Evolutionary conservation across 192 early-diverging fungal genomes (phyloP).

Genomic region (Backusella macrospora): DNA sequence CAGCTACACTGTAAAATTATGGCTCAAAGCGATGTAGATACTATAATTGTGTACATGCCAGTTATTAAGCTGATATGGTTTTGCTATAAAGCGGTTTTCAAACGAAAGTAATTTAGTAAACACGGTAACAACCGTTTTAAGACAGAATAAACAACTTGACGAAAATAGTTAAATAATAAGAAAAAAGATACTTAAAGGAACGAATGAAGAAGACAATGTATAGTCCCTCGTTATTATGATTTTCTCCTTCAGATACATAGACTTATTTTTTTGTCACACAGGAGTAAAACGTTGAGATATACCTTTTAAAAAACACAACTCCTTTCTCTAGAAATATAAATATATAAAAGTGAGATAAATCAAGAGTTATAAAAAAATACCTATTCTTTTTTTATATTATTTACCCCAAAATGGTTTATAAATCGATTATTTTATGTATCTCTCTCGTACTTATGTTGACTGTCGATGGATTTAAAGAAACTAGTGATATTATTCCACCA

Average conservation of each 20-base stretch:
- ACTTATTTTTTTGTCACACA: background rate
- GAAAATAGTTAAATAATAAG: background rate
- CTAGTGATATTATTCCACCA: background rate
- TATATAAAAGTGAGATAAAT: background rate
- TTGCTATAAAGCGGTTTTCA: too few species aligned
- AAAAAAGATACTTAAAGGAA: background rate
- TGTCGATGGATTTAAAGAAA: background rate
- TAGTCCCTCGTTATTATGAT: background rate
- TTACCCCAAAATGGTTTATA: background rate
- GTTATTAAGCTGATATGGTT: too few species aligned
- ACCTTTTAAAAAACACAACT: background rate
- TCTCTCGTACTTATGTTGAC: background rate
- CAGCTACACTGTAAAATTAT: too few species aligned
- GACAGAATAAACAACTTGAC: too few species aligned
- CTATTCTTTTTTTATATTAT: background rate
- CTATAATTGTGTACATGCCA: too few species aligned
- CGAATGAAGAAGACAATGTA: background rate
- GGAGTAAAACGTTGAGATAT: constrained; percentile 7
- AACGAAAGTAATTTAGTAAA: too few species aligned
- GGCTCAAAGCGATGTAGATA: too few species aligned
- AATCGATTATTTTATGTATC: background rate
- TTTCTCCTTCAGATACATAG: background rate
- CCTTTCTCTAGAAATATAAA: background rate
- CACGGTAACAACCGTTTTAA: too few species aligned
- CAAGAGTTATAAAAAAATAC: too few species aligned